A percentile compares a stretch with the other conserved stretches of the same genome.
Conservation (phyloP, 305 asterid genomes). For the Solanum hybrid region DNA sequence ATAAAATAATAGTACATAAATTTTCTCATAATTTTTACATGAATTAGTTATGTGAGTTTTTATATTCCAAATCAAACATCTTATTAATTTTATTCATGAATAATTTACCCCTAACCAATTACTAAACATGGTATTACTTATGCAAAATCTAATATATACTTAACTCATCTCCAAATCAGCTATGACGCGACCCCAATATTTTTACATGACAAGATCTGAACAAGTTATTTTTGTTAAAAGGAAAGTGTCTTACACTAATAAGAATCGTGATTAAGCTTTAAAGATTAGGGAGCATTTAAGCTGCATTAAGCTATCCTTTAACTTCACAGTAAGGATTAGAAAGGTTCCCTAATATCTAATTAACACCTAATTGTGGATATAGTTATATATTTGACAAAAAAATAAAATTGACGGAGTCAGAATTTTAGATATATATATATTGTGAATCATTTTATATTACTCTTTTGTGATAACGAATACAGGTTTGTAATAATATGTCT, state of each 20-base stretch:
- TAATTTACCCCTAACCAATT: not conserved
- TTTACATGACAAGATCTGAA: not conserved
- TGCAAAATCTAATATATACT: not conserved
- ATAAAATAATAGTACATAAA: not conserved
- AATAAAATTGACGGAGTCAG: not conserved
- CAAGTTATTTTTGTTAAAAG: not conserved
- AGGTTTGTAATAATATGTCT: not conserved
- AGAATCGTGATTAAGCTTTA: not conserved
- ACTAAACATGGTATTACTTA: not conserved
- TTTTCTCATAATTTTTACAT: not conserved
- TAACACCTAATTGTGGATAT: not conserved
- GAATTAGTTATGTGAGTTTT: not conserved
- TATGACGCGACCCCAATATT: not conserved
- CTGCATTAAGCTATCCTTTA: not conserved
- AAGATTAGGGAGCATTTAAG: not conserved
- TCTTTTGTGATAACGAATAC: not conserved
- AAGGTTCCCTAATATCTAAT: not conserved
- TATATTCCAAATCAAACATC: not conserved
- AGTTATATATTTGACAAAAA: not conserved
- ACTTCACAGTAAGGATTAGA: not conserved
- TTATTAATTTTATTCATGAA: not conserved
- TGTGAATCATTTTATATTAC: not conserved
- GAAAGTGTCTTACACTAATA: not conserved
- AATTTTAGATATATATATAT: not conserved
- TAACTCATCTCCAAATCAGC: not conserved